Evolutionary conservation across 345 rosid species (phyloP).

Genomic region (Citrus maxima): DNA sequence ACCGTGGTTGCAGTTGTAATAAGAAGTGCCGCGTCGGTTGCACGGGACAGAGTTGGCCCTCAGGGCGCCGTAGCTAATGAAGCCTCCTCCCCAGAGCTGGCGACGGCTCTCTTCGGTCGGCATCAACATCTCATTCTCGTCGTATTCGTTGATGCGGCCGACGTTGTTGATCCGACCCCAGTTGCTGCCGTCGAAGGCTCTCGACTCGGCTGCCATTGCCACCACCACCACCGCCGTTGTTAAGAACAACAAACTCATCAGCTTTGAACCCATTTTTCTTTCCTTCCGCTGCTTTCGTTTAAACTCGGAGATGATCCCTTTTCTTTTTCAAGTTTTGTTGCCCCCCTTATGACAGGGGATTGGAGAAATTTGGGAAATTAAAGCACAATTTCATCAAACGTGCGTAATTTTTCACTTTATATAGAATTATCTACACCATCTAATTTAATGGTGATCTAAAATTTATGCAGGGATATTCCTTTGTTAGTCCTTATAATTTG

Average conservation of each 20-base stretch:
- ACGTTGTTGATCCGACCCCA: constrained; percentile 11
- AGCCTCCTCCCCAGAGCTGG: constrained; percentile 16
- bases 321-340: too few species aligned
- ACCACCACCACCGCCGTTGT: constrained; percentile 10
- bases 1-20: constrained; percentile 16
- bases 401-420: neutral
- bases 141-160: neutral
- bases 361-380: too few species aligned
- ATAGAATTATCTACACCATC: neutral
- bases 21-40: constrained; percentile 23
- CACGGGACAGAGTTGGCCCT: constrained; percentile 13
- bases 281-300: neutral
- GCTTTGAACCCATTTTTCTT: neutral
- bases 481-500: too few species aligned
- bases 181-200: neutral
- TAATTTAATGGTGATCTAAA: neutral
- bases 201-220: constrained; percentile 14
- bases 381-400: neutral
- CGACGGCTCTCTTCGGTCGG: constrained; percentile 37
- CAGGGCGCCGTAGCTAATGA: constrained; percentile 21
- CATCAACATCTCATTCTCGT: constrained; percentile 35
- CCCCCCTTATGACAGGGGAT: neutral
- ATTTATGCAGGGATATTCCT: neutral
- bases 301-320: too few species aligned
- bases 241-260: neutral